Conservation (phyloP, 306 rosid species). For the Rosa persica region DNA sequence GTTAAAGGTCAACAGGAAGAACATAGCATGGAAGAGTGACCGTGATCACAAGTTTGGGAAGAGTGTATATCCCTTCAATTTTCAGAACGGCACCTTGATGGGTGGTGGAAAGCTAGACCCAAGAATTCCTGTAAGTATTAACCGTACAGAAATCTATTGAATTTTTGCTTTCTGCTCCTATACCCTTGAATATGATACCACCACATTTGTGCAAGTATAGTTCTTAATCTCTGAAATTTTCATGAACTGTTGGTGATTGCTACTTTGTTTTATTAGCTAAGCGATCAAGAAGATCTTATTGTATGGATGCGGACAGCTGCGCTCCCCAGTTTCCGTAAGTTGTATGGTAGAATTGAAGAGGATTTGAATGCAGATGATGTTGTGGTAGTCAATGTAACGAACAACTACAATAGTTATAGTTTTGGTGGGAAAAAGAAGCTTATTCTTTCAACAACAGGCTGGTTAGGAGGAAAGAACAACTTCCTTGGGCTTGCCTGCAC, state of each 20-base stretch:
- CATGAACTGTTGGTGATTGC: constrained; percentile 24
- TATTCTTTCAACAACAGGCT: constrained; percentile 80
- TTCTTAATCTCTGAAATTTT: constrained; percentile 23
- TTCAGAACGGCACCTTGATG: constrained; percentile 83
- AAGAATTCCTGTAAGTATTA: constrained; percentile 69
- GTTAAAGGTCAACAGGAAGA: constrained; percentile 72
- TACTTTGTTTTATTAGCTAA: constrained; percentile 49
- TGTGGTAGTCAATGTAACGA: constrained; percentile 58
- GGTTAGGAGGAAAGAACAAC: constrained; percentile 95
- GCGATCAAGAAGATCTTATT: constrained; percentile 95
- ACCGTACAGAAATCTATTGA: constrained; percentile 16
- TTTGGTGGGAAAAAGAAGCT: constrained; percentile 91
- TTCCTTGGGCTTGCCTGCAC: constrained; percentile 82
- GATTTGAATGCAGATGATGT: constrained; percentile 84
- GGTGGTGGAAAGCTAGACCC: constrained; percentile 86
- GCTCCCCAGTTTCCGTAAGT: constrained; percentile 87
- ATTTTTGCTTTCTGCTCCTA: neutral
- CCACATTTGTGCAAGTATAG: constrained; percentile 4
- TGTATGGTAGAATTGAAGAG: constrained; percentile 90
- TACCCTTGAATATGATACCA: constrained; percentile 6
- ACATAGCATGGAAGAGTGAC: constrained; percentile 97
- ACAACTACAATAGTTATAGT: constrained; percentile 88
- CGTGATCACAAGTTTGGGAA: constrained; percentile 86
- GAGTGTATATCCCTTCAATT: constrained; percentile 84
- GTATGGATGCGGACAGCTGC: constrained; percentile 99